These are phyloP conservation scores for Phyllostachys edulis DNA, from an alignment of 176 grass and related monocot species.

Conservation along the genomic window DNA sequence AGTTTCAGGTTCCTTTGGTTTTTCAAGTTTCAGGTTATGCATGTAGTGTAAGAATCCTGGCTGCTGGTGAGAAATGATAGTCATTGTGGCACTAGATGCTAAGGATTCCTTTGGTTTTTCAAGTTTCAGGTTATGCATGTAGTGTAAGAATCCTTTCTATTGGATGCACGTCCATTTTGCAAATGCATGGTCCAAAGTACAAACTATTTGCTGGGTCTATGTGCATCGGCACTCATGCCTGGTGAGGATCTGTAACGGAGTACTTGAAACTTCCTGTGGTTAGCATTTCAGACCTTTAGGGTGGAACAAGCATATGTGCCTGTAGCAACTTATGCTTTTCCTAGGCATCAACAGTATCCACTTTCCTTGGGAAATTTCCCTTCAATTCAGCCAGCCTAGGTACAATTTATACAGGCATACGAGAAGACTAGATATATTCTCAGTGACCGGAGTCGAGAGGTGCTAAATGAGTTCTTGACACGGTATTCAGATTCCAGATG, in stretches of 20 bases:
- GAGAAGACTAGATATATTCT: background rate
- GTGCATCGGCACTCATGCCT: background rate
- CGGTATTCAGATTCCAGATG: no score
- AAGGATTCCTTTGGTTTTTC: background rate
- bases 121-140: background rate
- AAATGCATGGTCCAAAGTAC: background rate
- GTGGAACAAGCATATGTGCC: background rate
- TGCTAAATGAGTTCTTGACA: no score
- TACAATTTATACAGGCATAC: background rate
- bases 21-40: background rate
- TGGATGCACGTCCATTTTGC: background rate
- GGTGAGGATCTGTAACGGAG: background rate
- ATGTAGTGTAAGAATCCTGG: background rate
- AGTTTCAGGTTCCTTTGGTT: background rate
- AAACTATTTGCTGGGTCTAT: background rate
- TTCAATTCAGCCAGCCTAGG: background rate
- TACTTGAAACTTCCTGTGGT: background rate
- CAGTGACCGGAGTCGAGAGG: background rate
- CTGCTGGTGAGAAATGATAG: background rate
- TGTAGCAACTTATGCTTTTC: background rate
- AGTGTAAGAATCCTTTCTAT: background rate
- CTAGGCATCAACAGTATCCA: background rate
- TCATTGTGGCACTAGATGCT: background rate
- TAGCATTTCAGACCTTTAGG: background rate
- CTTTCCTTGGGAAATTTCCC: background rate